These are phyloP conservation scores for Eustoma russellianum DNA, from an alignment of 257 asterid genomes.

Conservation along the genomic window DNA sequence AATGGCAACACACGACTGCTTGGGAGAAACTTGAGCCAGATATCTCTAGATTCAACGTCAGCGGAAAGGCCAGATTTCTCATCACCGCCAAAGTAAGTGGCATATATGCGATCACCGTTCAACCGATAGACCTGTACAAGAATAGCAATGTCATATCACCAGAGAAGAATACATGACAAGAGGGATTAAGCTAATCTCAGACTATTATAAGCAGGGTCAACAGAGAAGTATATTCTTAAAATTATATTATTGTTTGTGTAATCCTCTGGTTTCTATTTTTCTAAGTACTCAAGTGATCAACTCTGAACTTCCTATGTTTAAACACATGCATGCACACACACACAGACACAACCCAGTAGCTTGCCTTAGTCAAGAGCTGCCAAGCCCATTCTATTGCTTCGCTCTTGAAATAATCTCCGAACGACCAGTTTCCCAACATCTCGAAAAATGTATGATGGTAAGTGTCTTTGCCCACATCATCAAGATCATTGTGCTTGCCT, in stretches of 20 bases:
- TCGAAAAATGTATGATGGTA: slow-evolving; percentile 98
- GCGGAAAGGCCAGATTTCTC: slow-evolving; percentile 81
- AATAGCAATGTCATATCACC: neutral
- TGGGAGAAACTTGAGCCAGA: slow-evolving; percentile 90
- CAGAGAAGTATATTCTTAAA: too few species aligned
- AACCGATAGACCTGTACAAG: slow-evolving; percentile 48
- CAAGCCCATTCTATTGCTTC: slow-evolving; percentile 92
- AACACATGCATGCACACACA: too few species aligned
- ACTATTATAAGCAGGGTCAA: neutral
- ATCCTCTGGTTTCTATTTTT: too few species aligned
- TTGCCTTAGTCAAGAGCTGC: slow-evolving; percentile 90
- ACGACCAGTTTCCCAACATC: slow-evolving; percentile 99
- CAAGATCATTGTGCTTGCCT: slow-evolving; percentile 95
- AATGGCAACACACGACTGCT: slow-evolving; percentile 72
- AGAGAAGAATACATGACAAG: neutral
- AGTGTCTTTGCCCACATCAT: slow-evolving; percentile 98
- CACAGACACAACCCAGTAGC: slow-evolving; percentile 4
- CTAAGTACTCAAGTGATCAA: too few species aligned
- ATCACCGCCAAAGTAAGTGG: slow-evolving; percentile 98
- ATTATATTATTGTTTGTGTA: too few species aligned
- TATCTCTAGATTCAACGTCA: slow-evolving; percentile 70
- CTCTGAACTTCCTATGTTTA: neutral
- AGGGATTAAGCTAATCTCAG: too few species aligned
- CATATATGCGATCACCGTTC: slow-evolving; percentile 64
- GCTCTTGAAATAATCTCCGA: slow-evolving; percentile 83